Conservation (phyloP, 495 filamentous ascomycete genomes). For the Penicillium canescens region DNA sequence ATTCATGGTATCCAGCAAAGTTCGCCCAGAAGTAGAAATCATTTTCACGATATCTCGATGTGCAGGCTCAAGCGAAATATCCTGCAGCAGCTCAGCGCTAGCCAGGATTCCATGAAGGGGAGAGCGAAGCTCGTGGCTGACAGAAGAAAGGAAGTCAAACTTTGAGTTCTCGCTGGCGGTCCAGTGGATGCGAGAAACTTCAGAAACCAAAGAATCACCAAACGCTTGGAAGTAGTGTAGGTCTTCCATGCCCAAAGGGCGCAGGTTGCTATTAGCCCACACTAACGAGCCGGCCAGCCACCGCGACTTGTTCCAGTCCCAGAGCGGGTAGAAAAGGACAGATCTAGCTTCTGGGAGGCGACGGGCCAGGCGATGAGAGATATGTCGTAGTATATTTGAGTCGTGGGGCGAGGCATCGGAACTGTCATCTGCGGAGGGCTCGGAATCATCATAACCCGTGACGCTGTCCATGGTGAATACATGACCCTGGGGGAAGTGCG, state of each 20-base stretch:
- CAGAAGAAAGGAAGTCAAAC: slow-evolving; percentile 68
- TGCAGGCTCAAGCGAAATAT: slow-evolving; percentile 50
- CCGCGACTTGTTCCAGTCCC: slow-evolving; percentile 58
- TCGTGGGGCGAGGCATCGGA: background rate
- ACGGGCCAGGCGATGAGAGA: slow-evolving; percentile 10
- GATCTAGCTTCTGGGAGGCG: slow-evolving; percentile 52
- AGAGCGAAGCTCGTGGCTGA: slow-evolving; percentile 73
- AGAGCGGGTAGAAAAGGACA: slow-evolving; percentile 60
- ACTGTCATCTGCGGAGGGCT: background rate
- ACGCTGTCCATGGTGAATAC: slow-evolving; percentile 21
- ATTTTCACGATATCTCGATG: slow-evolving; percentile 61
- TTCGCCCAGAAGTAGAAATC: slow-evolving; percentile 55
- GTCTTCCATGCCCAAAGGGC: slow-evolving; percentile 46
- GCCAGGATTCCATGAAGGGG: slow-evolving; percentile 71
- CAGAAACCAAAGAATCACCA: slow-evolving; percentile 60
- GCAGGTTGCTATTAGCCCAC: slow-evolving; percentile 52
- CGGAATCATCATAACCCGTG: background rate
- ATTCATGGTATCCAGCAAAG: slow-evolving; percentile 23
- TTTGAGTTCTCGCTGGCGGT: slow-evolving; percentile 55
- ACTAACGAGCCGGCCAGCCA: slow-evolving; percentile 64
- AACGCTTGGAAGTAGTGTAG: slow-evolving; percentile 58
- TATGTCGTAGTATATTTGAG: background rate
- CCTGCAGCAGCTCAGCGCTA: slow-evolving; percentile 62
- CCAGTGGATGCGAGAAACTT: slow-evolving; percentile 55
- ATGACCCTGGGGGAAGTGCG: slow-evolving; percentile 30